Conservation (phyloP, 805 yeast species). For the Candida incommunis region DNA sequence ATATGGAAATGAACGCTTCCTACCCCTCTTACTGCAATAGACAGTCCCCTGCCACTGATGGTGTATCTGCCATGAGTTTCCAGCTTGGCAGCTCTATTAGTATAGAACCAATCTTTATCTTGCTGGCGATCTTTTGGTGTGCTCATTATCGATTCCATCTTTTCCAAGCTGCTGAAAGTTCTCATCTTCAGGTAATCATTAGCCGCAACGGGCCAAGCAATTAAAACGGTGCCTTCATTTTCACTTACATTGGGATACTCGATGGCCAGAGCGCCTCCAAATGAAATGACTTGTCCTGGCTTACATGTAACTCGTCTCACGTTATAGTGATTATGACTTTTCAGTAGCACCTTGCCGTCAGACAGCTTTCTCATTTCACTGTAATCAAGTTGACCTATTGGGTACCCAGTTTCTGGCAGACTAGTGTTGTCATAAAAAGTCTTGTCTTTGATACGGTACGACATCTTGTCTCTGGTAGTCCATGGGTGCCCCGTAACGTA, state of each 20-base stretch:
- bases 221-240: not conserved
- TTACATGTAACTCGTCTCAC: not conserved
- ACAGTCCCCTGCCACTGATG: not conserved
- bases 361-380: not conserved
- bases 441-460: not conserved
- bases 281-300: not conserved
- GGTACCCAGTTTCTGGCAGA: not conserved
- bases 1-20: not conserved
- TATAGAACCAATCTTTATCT: not conserved
- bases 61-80: not conserved
- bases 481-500: not conserved
- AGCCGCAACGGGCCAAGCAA: not conserved
- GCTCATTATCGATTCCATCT: not conserved
- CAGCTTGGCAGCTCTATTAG: not conserved
- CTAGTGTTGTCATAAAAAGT: not conserved
- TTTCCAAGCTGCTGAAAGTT: not conserved
- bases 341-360: not conserved
- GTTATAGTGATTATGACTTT: conserved; percentile 1
- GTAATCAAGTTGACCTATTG: not conserved
- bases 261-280: not conserved
- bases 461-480: not conserved
- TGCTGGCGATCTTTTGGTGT: not conserved
- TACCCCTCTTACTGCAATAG: not conserved
- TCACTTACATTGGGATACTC: not conserved
- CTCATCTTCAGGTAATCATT: not conserved